phyloP scores from a whole-genome alignment of 139 green algal genomes.

The Gonium pectorale region DNA sequence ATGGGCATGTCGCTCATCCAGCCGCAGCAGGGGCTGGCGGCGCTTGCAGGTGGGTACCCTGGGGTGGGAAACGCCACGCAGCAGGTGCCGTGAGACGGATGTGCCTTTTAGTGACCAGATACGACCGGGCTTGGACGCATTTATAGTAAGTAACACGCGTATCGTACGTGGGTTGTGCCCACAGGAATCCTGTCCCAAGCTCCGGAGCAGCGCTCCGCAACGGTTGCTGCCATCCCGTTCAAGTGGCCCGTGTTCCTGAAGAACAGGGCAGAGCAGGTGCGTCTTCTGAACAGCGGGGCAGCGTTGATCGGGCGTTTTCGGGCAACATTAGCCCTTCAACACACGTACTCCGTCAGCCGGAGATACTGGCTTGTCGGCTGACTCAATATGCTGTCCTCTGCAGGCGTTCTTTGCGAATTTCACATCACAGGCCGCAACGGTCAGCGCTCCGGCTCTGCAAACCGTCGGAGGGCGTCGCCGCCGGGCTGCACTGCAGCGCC shows the following conservation, averaged over 20 bases:
- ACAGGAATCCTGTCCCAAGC: not conserved
- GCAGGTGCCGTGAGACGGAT: not conserved
- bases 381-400: not conserved
- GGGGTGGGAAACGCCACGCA: not conserved
- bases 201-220: not conserved
- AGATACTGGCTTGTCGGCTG: not conserved
- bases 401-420: conserved; percentile 41
- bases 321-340: not conserved
- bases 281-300: not conserved
- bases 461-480: not conserved
- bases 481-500: not conserved
- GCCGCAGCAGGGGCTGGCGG: conserved; percentile 46
- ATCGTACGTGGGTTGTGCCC: not conserved
- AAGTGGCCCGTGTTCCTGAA: conserved; percentile 52
- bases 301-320: not conserved
- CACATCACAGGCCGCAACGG: not conserved
- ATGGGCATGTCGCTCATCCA: conserved; percentile 72
- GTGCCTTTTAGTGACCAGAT: not conserved
- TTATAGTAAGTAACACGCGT: not conserved
- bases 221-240: conserved; percentile 32
- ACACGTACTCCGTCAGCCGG: too few relatives aligned
- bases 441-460: not conserved
- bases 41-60: not conserved
- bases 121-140: not conserved
- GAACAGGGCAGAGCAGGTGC: not conserved